Percentiles rank a stretch among this genome's conserved stretches.
These are phyloP conservation scores for Fusarium graminum DNA, from an alignment of 2,329 filamentous ascomycete species.

Conservation along the genomic window DNA sequence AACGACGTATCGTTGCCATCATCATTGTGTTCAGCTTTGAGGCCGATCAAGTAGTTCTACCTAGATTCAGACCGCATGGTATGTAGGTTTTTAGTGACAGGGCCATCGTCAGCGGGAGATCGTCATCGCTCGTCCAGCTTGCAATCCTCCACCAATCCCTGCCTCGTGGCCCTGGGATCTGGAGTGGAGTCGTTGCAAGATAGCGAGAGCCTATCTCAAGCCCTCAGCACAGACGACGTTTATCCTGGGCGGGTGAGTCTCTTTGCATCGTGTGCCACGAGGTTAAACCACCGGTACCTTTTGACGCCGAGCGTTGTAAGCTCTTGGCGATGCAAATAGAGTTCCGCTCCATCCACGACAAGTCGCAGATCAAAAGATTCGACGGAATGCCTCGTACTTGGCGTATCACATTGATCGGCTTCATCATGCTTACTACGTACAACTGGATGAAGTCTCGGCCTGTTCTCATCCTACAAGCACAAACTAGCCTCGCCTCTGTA, in stretches of 20 bases:
- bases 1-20: neutral
- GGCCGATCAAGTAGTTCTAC: conserved; percentile 39
- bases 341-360: neutral
- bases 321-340: neutral
- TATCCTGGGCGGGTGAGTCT: neutral
- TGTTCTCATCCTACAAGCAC: conserved; percentile 7
- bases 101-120: conserved; percentile 46
- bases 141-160: conserved; percentile 23
- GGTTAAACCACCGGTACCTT: neutral
- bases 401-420: conserved; percentile 21
- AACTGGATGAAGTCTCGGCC: conserved; percentile 1
- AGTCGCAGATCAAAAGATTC: neutral
- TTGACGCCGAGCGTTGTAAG: neutral
- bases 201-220: neutral
- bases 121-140: conserved; percentile 29
- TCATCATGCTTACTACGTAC: conserved; percentile 16
- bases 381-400: too few relatives aligned
- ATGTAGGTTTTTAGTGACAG: conserved; percentile 13
- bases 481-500: conserved; percentile 33
- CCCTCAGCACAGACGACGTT: neutral
- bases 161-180: conserved; percentile 1
- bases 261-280: conserved; percentile 14
- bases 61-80: conserved; percentile 34
- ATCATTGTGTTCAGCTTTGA: neutral
- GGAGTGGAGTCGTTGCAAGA: conserved; percentile 18